These are phyloP conservation scores for Erysimum cheiranthoides DNA, from an alignment of 345 rosid species.

Conservation along the genomic window DNA sequence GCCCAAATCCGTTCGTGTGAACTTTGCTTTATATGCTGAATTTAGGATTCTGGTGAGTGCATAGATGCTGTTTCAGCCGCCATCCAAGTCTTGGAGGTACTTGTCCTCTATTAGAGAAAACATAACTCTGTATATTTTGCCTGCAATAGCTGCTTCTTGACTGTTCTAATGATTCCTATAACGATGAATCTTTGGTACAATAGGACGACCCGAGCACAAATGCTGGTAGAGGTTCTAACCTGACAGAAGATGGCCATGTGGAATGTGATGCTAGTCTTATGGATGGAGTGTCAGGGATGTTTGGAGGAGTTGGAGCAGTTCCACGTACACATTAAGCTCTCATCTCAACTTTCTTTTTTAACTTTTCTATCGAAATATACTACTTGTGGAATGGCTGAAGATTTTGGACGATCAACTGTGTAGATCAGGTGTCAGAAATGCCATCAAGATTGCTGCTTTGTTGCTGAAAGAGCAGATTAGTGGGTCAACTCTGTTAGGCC, in stretches of 20 bases:
- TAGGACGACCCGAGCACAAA: constrained; percentile 91
- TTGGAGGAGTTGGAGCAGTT: constrained; percentile 98
- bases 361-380: not conserved
- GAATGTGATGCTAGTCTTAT: constrained; percentile 96
- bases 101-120: not conserved
- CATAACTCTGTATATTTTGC: constrained; percentile 1
- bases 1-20: not conserved
- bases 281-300: constrained; percentile 86
- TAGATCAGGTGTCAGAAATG: constrained; percentile 93
- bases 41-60: constrained; percentile 69
- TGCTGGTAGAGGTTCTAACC: constrained; percentile 96
- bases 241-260: constrained; percentile 88
- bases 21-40: constrained; percentile 13
- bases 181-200: not conserved
- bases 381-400: constrained; percentile 19
- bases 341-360: not conserved
- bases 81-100: constrained; percentile 89
- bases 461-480: constrained; percentile 80
- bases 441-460: constrained; percentile 80
- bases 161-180: not conserved
- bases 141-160: constrained; percentile 15
- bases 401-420: constrained; percentile 35
- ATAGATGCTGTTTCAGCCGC: constrained; percentile 89
- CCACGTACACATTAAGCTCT: constrained; percentile 58
- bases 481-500: constrained; percentile 74